A percentile compares a stretch with the other conserved stretches of the same genome.
phyloP scores from a whole-genome alignment of 148 eudicot species.

The Arctostaphylos glauca region DNA sequence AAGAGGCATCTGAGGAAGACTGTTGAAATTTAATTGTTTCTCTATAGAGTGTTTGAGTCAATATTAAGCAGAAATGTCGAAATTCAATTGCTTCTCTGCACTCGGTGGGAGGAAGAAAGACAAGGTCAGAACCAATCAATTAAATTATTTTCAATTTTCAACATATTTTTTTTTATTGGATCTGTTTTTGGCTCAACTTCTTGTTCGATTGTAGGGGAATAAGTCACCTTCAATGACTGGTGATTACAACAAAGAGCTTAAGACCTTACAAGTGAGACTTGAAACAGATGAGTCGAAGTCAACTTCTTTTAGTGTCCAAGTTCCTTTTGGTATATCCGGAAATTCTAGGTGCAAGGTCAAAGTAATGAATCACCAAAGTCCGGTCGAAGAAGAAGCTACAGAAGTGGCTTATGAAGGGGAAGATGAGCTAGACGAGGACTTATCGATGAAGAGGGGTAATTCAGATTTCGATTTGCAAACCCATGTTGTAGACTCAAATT shows the following conservation, averaged over 20 bases:
- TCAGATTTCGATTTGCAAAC: slow-evolving; percentile 52
- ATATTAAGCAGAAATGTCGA: slow-evolving; percentile 35
- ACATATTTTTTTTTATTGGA: background rate
- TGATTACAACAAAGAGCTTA: slow-evolving; percentile 24
- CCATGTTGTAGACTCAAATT: slow-evolving; percentile 19
- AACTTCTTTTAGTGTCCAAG: slow-evolving; percentile 39
- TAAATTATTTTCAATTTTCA: slow-evolving; percentile 1
- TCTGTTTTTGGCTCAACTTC: background rate
- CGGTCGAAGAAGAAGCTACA: slow-evolving; percentile 33
- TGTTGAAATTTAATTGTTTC: background rate
- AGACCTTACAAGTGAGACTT: slow-evolving; percentile 43
- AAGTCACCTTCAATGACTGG: slow-evolving; percentile 22
- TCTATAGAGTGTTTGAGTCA: slow-evolving; percentile 1
- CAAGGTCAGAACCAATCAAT: slow-evolving; percentile 41
- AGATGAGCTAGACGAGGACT: slow-evolving; percentile 66
- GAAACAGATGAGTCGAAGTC: slow-evolving; percentile 35
- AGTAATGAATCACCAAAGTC: slow-evolving; percentile 50
- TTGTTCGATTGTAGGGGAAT: slow-evolving; percentile 34
- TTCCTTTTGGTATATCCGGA: slow-evolving; percentile 41
- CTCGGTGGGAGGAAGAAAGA: slow-evolving; percentile 42
- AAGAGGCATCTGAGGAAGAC: background rate
- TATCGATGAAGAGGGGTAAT: slow-evolving; percentile 47
- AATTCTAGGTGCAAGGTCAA: slow-evolving; percentile 52
- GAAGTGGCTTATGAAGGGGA: slow-evolving; percentile 87
- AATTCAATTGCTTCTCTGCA: slow-evolving; percentile 50